These are phyloP conservation scores for Ogataea pignaliae DNA, from an alignment of 805 yeast species.

Conservation along the genomic window DNA sequence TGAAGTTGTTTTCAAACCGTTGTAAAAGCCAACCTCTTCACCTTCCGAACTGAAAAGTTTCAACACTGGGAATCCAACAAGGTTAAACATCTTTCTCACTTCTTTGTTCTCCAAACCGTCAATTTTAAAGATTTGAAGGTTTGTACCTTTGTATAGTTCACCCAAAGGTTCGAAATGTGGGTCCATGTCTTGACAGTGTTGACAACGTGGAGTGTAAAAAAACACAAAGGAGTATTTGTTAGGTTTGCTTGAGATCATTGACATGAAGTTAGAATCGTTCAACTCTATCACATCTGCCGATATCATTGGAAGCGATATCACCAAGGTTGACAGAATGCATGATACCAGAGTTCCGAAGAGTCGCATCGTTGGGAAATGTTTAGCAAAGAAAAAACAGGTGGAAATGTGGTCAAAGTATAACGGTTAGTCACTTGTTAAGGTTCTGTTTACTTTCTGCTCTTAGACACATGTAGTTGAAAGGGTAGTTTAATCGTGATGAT, in stretches of 20 bases:
- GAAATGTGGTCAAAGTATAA: too few species aligned
- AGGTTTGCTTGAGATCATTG: constrained; percentile 18
- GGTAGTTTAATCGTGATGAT: too few species aligned
- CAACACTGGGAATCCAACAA: constrained; percentile 46
- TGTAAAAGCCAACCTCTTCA: constrained; percentile 35
- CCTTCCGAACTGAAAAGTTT: constrained; percentile 41
- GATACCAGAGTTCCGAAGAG: background rate
- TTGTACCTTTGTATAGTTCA: constrained; percentile 36
- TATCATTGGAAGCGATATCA: background rate
- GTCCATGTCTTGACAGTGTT: constrained; percentile 40
- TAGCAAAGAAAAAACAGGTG: too few species aligned
- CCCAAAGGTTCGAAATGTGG: constrained; percentile 43
- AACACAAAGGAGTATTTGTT: constrained; percentile 38
- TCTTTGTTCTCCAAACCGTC: constrained; percentile 31
- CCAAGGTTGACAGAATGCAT: background rate
- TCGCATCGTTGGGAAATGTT: too few species aligned
- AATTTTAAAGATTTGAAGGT: constrained; percentile 32
- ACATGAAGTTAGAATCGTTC: constrained; percentile 22
- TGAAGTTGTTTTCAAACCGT: constrained; percentile 30
- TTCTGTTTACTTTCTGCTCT: too few species aligned
- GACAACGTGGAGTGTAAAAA: constrained; percentile 44
- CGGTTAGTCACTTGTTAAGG: too few species aligned
- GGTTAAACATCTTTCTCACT: constrained; percentile 35
- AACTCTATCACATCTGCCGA: constrained; percentile 11
- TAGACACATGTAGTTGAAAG: too few species aligned